Base-by-base conservation (phyloP, 148 eudicot species). In the Persicaria maculosa region DNA sequence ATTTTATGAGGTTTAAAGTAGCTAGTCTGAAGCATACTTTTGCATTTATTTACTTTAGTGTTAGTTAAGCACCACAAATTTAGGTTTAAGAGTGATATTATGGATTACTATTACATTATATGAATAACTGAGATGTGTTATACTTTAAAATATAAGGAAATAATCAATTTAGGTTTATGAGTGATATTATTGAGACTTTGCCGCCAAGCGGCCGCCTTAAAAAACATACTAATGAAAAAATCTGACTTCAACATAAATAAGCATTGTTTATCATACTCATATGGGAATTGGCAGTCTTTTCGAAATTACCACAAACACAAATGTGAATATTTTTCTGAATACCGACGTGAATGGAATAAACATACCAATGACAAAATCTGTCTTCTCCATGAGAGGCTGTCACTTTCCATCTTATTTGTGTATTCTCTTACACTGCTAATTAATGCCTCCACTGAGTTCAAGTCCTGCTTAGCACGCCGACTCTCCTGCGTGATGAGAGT, bases 311-410 rank as follows among this genome's bases (percentile, higher is more conserved):
- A 46, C 46, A 74, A 78, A 19, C 4, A 64, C 12, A 64, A 40
- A 64, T 22, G 46, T 9, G 31, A 64, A 12, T 31, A 20, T 20
- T 65, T 65, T 25, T 25, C 17, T 57, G 19, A 17, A 9, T 57
- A 65, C 19, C 14, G 70, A 59, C 40, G 15, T 59, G 43, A 40
- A 8, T 19, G 31, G 12, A 57, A 44, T 36, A 67, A 40, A 68
- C 78, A 69, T 92, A 95, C 98, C 86, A 90, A 81, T 45, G 93
- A 90, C 64, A 86, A 74, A 72, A 87, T 80, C 77, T 90, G 91
- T 70, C 91, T 90, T 83, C 85, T 92, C 98, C 97, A 83, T 48
- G 91, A 84, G 77, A 83, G 68, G 81, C 90, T 89, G 47, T 83
- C 89, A 73, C 48, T 83, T 78, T 95, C 92, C 91, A 92, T 81